phyloP scores from a whole-genome alignment of 2,329 filamentous ascomycete species.

The Pseudocercospora fuligena region DNA sequence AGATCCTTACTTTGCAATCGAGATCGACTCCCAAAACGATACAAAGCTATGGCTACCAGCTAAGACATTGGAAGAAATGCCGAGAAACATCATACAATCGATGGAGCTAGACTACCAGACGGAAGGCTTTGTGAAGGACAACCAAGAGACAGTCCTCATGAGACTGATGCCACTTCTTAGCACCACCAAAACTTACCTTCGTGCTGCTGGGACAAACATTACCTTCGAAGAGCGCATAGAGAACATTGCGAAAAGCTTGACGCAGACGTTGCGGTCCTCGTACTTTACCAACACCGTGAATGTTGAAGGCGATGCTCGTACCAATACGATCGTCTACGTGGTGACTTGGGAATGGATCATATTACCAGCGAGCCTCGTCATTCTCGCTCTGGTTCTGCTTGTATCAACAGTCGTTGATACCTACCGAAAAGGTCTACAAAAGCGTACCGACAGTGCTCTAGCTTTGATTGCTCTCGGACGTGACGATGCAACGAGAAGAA shows the following conservation, averaged over 20 bases:
- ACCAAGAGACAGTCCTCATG: not conserved
- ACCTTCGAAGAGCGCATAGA: not conserved
- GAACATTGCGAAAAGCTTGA: not conserved
- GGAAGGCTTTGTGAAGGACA: not conserved
- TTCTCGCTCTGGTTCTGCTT: not conserved
- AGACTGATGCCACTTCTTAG: not conserved
- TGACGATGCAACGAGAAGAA: too few relatives aligned
- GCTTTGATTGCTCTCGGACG: not conserved
- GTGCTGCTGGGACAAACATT: not conserved
- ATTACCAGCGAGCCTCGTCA: not conserved
- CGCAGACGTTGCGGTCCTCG: not conserved
- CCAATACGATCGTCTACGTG: not conserved
- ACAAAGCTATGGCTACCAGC: not conserved
- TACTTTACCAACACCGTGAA: not conserved
- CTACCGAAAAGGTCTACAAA: not conserved
- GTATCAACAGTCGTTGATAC: not conserved
- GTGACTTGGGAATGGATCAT: not conserved
- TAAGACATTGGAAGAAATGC: not conserved
- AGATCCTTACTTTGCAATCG: not conserved
- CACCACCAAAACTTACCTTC: not conserved
- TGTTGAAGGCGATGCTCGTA: not conserved
- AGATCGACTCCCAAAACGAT: not conserved
- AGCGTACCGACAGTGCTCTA: not conserved
- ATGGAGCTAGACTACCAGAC: not conserved
- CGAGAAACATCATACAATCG: not conserved